A percentile compares a stretch with the other conserved stretches of the same genome.
Evolutionary conservation across 2,329 filamentous ascomycete species (phyloP).

Genomic region (Talaromyces funiculosus): DNA sequence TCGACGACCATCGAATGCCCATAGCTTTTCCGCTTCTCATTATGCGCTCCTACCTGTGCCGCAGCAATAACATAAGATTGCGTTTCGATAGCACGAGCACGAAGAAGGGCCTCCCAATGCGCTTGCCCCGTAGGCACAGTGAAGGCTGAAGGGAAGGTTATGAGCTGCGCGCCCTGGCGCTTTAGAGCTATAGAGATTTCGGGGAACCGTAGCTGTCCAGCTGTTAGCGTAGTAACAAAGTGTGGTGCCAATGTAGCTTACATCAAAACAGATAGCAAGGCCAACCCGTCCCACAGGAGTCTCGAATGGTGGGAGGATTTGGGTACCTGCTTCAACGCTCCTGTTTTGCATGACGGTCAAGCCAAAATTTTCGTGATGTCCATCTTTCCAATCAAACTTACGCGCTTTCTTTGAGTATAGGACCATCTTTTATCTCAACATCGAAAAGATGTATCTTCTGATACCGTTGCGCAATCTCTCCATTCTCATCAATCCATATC

Average conservation of each 20-base stretch:
- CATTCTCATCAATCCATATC: slow-evolving; percentile 60
- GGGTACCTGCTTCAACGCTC: slow-evolving; percentile 62
- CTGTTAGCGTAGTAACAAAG: neutral
- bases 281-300: slow-evolving; percentile 70
- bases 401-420: slow-evolving; percentile 57
- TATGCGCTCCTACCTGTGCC: slow-evolving; percentile 72
- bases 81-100: slow-evolving; percentile 79
- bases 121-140: slow-evolving; percentile 77
- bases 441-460: slow-evolving; percentile 93
- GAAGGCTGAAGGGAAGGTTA: slow-evolving; percentile 87
- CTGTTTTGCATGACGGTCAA: slow-evolving; percentile 19
- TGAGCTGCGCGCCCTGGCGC: slow-evolving; percentile 62
- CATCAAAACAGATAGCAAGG: slow-evolving; percentile 81
- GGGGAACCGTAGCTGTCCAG: slow-evolving; percentile 63
- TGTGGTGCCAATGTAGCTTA: slow-evolving; percentile 25
- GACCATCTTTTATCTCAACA: slow-evolving; percentile 53
- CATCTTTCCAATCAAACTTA: slow-evolving; percentile 14
- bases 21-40: slow-evolving; percentile 72
- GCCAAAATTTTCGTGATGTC: neutral
- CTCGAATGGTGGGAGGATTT: slow-evolving; percentile 64
- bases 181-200: slow-evolving; percentile 66
- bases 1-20: slow-evolving; percentile 80
- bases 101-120: slow-evolving; percentile 77
- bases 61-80: slow-evolving; percentile 83
- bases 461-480: slow-evolving; percentile 60